phyloP scores from a whole-genome alignment of 2,329 filamentous ascomycete species.

The Scedosporium aurantiacum region DNA sequence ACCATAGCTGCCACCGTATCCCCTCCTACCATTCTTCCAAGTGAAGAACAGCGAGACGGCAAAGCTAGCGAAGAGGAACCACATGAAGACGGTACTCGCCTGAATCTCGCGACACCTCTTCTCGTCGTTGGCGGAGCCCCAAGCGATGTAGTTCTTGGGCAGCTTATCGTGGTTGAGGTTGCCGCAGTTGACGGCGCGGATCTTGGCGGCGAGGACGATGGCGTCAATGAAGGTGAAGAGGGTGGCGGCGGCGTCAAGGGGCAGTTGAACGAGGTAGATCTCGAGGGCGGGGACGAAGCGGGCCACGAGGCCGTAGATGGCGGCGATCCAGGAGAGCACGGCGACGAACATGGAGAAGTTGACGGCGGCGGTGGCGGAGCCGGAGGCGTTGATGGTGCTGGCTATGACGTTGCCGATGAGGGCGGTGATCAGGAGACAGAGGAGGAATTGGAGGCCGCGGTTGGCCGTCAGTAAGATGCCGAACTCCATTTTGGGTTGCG shows the following conservation, averaged over 20 bases:
- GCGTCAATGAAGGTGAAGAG: conserved; percentile 62
- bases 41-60: conserved; percentile 44
- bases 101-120: conserved; percentile 67
- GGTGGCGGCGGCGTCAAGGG: conserved; percentile 46
- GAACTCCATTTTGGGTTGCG: conserved; percentile 18
- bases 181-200: conserved; percentile 58
- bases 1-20: conserved; percentile 19
- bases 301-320: conserved; percentile 50
- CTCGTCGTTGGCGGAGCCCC: conserved; percentile 44
- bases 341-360: conserved; percentile 62
- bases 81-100: conserved; percentile 64
- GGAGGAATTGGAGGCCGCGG: conserved; percentile 38
- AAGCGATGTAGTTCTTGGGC: conserved; percentile 45
- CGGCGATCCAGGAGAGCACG: conserved; percentile 52
- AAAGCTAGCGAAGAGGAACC: conserved; percentile 62
- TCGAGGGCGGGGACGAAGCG: conserved; percentile 41
- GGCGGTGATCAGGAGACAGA: conserved; percentile 40
- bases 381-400: conserved; percentile 31
- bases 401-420: conserved; percentile 49
- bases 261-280: conserved; percentile 40
- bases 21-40: conserved; percentile 40
- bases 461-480: conserved; percentile 31
- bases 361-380: conserved; percentile 34
- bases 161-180: conserved; percentile 27
- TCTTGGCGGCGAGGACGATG: conserved; percentile 59